Conservation (phyloP, 1,139 yeast genomes). For the Yamadazyma membranifaciens region DNA sequence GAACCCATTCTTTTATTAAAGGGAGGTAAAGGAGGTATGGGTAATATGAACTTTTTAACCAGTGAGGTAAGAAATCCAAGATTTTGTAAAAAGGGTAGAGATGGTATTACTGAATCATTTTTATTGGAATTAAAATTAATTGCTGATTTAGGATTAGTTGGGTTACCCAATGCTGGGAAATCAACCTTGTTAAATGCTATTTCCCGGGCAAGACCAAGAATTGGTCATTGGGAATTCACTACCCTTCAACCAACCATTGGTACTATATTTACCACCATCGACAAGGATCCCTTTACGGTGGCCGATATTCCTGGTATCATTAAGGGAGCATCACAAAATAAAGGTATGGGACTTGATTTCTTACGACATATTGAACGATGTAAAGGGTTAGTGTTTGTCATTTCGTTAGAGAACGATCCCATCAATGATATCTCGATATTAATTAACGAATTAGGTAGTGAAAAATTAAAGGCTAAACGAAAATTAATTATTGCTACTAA, state of each 20-base stretch:
- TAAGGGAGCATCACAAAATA: constrained; percentile 78
- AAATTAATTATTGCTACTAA: constrained; percentile 85
- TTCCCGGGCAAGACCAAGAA: constrained; percentile 83
- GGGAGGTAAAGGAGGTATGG: constrained; percentile 95
- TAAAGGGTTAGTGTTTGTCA: constrained; percentile 83
- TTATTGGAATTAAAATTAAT: constrained; percentile 79
- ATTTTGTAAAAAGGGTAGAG: constrained; percentile 78
- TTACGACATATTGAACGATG: constrained; percentile 90
- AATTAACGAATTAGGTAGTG: constrained; percentile 66
- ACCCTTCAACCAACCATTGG: constrained; percentile 92
- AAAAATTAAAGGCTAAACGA: constrained; percentile 56
- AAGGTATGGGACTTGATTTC: constrained; percentile 93
- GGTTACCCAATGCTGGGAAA: constrained; percentile 95
- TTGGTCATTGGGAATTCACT: constrained; percentile 97
- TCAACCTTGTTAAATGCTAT: constrained; percentile 87
- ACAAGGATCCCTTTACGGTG: constrained; percentile 77
- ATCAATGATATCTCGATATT: constrained; percentile 59
- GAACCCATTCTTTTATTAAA: constrained; percentile 67
- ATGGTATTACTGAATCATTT: constrained; percentile 64
- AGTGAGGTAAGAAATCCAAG: constrained; percentile 83
- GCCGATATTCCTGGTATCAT: constrained; percentile 98
- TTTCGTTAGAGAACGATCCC: constrained; percentile 72
- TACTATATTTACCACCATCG: constrained; percentile 68
- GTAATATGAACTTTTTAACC: constrained; percentile 92
- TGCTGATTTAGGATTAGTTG: constrained; percentile 93